Evolutionary conservation across 345 rosid genomes (phyloP).

Genomic region (Heritiera fomes): DNA sequence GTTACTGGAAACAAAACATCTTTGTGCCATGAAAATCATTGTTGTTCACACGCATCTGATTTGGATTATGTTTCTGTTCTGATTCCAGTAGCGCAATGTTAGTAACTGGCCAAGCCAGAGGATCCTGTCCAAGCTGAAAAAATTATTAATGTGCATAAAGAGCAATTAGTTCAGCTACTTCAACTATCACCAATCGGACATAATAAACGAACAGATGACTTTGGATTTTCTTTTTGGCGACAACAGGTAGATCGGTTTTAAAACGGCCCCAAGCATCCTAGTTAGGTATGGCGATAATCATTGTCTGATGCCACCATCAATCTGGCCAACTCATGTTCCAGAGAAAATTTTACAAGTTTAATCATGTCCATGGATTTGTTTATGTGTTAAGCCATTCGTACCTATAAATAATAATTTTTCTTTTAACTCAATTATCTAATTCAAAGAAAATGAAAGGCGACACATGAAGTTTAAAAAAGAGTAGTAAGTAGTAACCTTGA

Average conservation of each 20-base stretch:
- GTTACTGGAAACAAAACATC: no score
- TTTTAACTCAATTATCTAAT: no score
- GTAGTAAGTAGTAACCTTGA: no score
- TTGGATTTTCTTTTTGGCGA: conserved; percentile 14
- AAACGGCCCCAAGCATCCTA: neutral
- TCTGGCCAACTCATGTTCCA: neutral
- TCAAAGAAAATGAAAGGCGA: no score
- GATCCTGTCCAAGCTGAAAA: neutral
- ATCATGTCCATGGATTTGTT: neutral
- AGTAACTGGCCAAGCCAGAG: neutral
- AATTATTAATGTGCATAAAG: neutral
- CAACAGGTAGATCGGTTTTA: neutral
- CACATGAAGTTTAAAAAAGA: no score
- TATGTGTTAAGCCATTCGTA: neutral
- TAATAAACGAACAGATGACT: neutral
- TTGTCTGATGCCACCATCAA: neutral
- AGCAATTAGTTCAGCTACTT: neutral
- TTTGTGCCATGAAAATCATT: neutral
- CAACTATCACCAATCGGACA: neutral
- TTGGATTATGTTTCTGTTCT: neutral
- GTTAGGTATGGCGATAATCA: conserved; percentile 9
- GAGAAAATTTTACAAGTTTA: neutral
- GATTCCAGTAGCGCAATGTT: neutral
- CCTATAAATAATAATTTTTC: neutral
- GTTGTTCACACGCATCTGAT: neutral